A percentile compares a stretch with the other conserved stretches of the same genome.
Evolutionary conservation across 2,329 filamentous ascomycete species (phyloP).

Genomic region (Ophiostoma ulmi): DNA sequence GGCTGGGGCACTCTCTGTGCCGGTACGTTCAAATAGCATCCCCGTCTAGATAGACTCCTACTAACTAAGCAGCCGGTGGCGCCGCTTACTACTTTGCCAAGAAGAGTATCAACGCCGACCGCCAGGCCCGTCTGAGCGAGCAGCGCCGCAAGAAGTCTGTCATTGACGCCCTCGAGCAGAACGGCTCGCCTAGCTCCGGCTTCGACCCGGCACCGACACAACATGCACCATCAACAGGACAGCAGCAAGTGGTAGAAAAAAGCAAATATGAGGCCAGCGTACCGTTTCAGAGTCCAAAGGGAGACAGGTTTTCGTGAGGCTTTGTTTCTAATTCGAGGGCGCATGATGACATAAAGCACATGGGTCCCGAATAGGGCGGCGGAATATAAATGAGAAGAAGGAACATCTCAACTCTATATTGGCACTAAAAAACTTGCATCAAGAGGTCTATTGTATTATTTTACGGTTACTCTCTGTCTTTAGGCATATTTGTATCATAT

Average conservation of each 20-base stretch:
- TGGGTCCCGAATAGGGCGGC: no score
- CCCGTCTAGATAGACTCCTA: background rate
- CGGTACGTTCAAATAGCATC: constrained; percentile 49
- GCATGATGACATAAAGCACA: background rate
- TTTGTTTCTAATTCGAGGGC: background rate
- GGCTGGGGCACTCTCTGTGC: constrained; percentile 88
- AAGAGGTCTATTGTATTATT: background rate
- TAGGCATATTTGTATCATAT: background rate
- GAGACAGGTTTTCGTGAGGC: constrained; percentile 70
- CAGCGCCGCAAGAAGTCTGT: constrained; percentile 59
- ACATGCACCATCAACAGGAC: constrained; percentile 69
- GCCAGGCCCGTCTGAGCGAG: constrained; percentile 64
- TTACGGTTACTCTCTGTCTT: background rate
- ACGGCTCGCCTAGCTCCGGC: constrained; percentile 23
- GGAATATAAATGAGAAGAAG: background rate
- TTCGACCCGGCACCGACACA: constrained; percentile 77
- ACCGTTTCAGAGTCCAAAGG: constrained; percentile 73
- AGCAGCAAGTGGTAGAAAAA: constrained; percentile 64
- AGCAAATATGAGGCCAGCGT: constrained; percentile 81
- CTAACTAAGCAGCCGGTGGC: constrained; percentile 61
- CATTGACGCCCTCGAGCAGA: constrained; percentile 50
- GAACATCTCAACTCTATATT: constrained; percentile 10
- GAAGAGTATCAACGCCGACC: constrained; percentile 86
- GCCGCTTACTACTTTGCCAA: constrained; percentile 96
- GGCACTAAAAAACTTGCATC: background rate